Evolutionary conservation across 2,329 filamentous ascomycete genomes (phyloP), one percentile per base, ranked within the genome.

Genomic region (Xylariales sp.): DNA sequence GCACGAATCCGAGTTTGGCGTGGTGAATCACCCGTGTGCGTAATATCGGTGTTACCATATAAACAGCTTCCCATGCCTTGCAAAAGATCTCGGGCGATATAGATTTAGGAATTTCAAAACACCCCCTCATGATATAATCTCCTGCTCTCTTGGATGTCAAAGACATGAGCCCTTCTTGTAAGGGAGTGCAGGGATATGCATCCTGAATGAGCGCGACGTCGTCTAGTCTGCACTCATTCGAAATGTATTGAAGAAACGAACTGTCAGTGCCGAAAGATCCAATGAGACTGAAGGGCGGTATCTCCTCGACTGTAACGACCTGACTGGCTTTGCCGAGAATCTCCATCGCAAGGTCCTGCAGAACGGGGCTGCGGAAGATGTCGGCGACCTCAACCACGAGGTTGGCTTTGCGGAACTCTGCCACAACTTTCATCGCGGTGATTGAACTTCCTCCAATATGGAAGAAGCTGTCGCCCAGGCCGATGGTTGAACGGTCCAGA

Each of bases 401-500:
- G 12, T 43, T 40, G 4, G 13, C 14, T 13, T 44, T 25, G 10
- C 47, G 40, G 1, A 51, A 47, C 1, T 18, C 30, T 6, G 45
- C 37, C 3, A 49, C 48, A 3, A 55, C 29, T 5, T 37, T 38
- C 40, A 56, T 56, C 5, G 55, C 53, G 3, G 31, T 32, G 14
- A 57, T 42, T 0, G 57, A 61, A 35, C 59, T 49, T 3, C 57
- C 57, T 1, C 57, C 57, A 4, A 59, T 30, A 5, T 40, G 38
- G 34, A 61, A 50, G 39, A 60, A 60, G 40, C 44, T 49, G 28
- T 54, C 50, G 6, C 36, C 10, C 7, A 18, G 19, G 17, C 42
- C 35, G 23, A 49, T 46, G 16, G 14, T 17, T 21, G 28, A 35
- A 3, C 29, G 27, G 5, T 34, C 27, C 12, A 41, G 23, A 4